phyloP scores from a whole-genome alignment of 345 rosid species.

The Draba incana region DNA sequence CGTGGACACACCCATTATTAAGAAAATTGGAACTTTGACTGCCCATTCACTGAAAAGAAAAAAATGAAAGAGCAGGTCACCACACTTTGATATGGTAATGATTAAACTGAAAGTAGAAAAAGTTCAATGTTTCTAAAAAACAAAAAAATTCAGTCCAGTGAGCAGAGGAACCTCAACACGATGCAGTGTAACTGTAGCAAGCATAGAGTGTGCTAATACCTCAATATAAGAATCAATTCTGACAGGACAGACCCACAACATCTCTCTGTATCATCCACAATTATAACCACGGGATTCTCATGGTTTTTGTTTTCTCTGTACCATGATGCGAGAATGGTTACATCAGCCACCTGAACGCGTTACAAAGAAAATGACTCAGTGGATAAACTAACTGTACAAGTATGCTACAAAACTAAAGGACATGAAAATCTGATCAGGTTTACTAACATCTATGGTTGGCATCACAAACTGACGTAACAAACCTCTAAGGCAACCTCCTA shows the following conservation, averaged over 20 bases:
- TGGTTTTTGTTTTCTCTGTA: conserved; percentile 58
- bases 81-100: conserved; percentile 4
- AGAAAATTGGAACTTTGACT: conserved; percentile 72
- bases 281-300: conserved; percentile 59
- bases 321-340: conserved; percentile 85
- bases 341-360: conserved; percentile 66
- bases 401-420: conserved; percentile 10
- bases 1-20: conserved; percentile 89
- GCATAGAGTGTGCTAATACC: conserved; percentile 48
- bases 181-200: conserved; percentile 6
- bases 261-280: conserved; percentile 78
- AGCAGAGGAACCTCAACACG: conserved; percentile 1
- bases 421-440: conserved; percentile 15
- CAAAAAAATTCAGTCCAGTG: not conserved
- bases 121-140: not conserved
- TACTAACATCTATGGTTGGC: conserved; percentile 75
- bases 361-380: conserved; percentile 27
- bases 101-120: not conserved
- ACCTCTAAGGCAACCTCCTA: conserved; percentile 79
- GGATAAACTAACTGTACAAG: conserved; percentile 8
- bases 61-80: conserved; percentile 23
- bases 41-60: conserved; percentile 75
- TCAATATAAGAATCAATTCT: conserved; percentile 71
- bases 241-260: conserved; percentile 81
- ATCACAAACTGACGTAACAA: conserved; percentile 73